Conservation (phyloP, 768 basidiomycete species). For the Auricularia cornea region DNA sequence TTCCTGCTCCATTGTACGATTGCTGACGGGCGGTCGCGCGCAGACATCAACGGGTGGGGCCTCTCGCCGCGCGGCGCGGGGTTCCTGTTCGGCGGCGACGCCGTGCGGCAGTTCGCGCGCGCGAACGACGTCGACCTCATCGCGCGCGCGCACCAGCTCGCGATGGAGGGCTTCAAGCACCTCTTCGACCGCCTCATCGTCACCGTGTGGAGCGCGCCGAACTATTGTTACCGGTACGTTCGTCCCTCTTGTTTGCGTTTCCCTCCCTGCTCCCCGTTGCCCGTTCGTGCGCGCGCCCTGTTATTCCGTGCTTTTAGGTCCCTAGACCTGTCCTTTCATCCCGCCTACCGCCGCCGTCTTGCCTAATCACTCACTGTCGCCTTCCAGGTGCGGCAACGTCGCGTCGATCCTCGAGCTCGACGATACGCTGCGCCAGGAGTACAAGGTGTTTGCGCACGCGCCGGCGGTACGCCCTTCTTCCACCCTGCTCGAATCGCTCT, state of each 20-base stretch:
- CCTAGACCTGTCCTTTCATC: background rate
- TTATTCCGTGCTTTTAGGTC: constrained; percentile 10
- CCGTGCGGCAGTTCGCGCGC: constrained; percentile 83
- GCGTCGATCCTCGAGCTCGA: constrained; percentile 92
- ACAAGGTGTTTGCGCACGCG: constrained; percentile 91
- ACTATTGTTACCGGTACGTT: constrained; percentile 92
- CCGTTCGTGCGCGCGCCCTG: background rate
- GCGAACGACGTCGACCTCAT: constrained; percentile 91
- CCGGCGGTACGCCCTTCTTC: constrained; percentile 46
- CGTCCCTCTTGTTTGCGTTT: constrained; percentile 5
- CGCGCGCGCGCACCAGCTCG: constrained; percentile 94
- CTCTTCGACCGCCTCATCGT: constrained; percentile 96
- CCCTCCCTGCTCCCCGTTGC: constrained; percentile 1
- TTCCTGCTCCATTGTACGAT: background rate
- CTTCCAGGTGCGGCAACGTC: constrained; percentile 90
- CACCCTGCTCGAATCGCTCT: background rate
- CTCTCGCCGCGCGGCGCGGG: constrained; percentile 97
- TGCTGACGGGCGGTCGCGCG: background rate
- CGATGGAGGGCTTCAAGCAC: constrained; percentile 95
- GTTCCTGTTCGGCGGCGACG: constrained; percentile 88
- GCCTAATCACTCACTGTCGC: constrained; percentile 2
- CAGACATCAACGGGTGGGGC: constrained; percentile 92
- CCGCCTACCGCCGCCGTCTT: background rate
- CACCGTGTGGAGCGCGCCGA: constrained; percentile 97
- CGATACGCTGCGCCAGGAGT: constrained; percentile 87